Evolutionary conservation across 2,329 filamentous ascomycete species (phyloP).

Genomic region (Trichophyton rubrum): DNA sequence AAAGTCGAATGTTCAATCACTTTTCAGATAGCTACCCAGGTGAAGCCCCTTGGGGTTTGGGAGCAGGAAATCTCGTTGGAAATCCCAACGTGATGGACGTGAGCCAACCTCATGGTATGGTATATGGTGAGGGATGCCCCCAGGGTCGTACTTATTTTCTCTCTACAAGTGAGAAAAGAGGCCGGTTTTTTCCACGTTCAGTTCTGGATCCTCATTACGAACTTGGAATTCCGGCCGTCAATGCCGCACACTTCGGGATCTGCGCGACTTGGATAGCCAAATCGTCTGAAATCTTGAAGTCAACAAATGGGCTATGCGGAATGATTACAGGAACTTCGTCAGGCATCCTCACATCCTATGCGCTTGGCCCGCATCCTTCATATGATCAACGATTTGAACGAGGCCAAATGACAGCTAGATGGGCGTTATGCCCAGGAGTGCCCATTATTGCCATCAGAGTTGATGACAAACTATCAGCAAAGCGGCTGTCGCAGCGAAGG

Average conservation of each 20-base stretch:
- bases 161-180: conserved; percentile 58
- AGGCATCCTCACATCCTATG: conserved; percentile 71
- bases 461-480: conserved; percentile 67
- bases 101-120: conserved; percentile 69
- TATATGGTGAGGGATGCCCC: conserved; percentile 76
- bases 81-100: conserved; percentile 81
- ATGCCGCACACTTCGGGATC: conserved; percentile 56
- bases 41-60: conserved; percentile 63
- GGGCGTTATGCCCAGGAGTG: conserved; percentile 83
- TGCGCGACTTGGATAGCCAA: conserved; percentile 86
- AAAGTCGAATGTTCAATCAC: conserved; percentile 62
- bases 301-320: conserved; percentile 66
- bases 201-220: conserved; percentile 49
- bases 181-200: conserved; percentile 57
- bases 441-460: conserved; percentile 74
- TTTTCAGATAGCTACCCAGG: conserved; percentile 66
- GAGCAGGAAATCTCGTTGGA: conserved; percentile 61
- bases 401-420: conserved; percentile 74
- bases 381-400: conserved; percentile 52
- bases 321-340: conserved; percentile 74
- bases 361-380: conserved; percentile 50
- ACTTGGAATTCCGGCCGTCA: conserved; percentile 64
- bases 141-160: conserved; percentile 72
- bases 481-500: conserved; percentile 55
- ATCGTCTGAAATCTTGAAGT: conserved; percentile 54